These are phyloP conservation scores for Paragyromitra xinjiangensis DNA, from an alignment of 495 filamentous ascomycete species.

Conservation along the genomic window DNA sequence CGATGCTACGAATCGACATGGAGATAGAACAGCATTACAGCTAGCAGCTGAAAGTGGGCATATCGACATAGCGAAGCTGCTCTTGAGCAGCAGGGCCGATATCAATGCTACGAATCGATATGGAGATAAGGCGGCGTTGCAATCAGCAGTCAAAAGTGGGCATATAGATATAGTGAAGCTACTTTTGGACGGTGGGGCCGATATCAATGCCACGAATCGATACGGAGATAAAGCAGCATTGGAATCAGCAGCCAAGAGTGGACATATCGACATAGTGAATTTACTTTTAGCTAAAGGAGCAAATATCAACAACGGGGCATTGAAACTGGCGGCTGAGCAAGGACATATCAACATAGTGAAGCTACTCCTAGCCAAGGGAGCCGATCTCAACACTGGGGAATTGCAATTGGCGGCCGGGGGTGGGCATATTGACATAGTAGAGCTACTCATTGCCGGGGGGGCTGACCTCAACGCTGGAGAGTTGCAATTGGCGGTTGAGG, in stretches of 20 bases:
- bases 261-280: neutral
- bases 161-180: neutral
- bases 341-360: neutral
- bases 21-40: too few species aligned
- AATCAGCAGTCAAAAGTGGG: neutral
- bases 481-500: neutral
- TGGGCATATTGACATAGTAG: neutral
- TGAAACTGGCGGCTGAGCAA: neutral
- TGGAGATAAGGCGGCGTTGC: neutral
- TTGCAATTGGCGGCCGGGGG: neutral
- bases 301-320: neutral
- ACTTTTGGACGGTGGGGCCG: neutral
- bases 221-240: neutral
- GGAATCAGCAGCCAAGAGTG: neutral
- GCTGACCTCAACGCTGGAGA: neutral
- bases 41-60: too few species aligned
- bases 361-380: neutral
- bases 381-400: neutral
- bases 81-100: neutral
- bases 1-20: too few species aligned
- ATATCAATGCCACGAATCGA: neutral
- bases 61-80: neutral
- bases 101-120: neutral
- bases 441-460: neutral
- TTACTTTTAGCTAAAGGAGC: neutral